Evolutionary conservation across 2,329 filamentous ascomycete species (phyloP), one percentile per base, ranked within the genome.

Genomic region (Immersiporthe knoxdaviesiana): DNA sequence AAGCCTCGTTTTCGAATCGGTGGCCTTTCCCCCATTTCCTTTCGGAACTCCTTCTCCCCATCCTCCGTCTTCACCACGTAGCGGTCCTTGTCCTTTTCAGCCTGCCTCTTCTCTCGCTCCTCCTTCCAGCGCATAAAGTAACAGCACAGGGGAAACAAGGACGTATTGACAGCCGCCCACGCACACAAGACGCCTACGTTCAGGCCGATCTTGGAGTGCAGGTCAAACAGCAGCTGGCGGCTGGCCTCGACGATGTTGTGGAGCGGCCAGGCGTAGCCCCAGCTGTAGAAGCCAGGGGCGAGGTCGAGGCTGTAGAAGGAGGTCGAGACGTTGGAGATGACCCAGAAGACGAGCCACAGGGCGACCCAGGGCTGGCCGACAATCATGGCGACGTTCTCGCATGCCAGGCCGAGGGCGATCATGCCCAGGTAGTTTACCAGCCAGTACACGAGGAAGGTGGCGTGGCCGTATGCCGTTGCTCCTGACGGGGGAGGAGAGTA

Each of bases 271-370:
- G 84, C 88, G 74, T 89, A 89, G 0, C 87, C 88, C 86, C 87
- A 91, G 2, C 77, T 75, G 74, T 88, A 91, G 74, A 91, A 90
- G 0, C 76, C 79, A 0, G 87, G 85, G 1, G 85, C 84, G 32
- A 91, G 78, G 35, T 88, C 85, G 58, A 91, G 79, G 4, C 85
- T 78, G 75, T 90, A 88, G 73, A 91, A 90, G 0, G 82, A 79
- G 0, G 87, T 89, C 0, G 83, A 80, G 0, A 90, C 87, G 73
- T 91, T 91, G 8, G 86, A 85, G 68, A 91, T 88, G 56, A 91
- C 87, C 88, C 87, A 90, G 73, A 90, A 90, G 68, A 91, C 89
- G 1, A 91, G 78, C 83, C 88, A 91, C 0, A 90, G 76, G 0
- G 87, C 83, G 2, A 76, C 76, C 87, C 87, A 91, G 0, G 87